A percentile compares a stretch with the other conserved stretches of the same genome.
Evolutionary conservation across 108 stramenopile genomes (phyloP).

Genomic region (Thalassiosira profunda): DNA sequence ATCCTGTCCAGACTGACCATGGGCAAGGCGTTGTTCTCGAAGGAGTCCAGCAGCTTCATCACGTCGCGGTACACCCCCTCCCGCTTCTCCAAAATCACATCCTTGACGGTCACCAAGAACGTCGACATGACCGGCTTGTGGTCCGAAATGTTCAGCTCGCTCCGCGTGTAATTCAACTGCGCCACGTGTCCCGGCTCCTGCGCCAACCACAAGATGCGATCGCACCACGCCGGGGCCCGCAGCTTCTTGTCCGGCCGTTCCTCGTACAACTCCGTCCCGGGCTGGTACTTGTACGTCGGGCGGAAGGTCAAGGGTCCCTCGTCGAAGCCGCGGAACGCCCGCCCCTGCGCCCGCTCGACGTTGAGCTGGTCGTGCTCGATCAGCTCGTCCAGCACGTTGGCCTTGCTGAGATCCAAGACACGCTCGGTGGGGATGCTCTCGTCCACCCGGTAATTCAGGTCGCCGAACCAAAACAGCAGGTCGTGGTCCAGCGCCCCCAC

Average conservation of each 20-base stretch:
- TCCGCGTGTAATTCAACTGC: conserved; percentile 83
- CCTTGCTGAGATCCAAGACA: conserved; percentile 73
- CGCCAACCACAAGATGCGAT: conserved; percentile 96
- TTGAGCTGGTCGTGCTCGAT: conserved; percentile 96
- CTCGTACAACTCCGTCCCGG: conserved; percentile 95
- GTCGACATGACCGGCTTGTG: conserved; percentile 98
- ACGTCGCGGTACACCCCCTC: conserved; percentile 86
- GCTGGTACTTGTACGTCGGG: conserved; percentile 99
- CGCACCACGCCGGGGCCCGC: conserved; percentile 99
- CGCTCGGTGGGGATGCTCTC: conserved; percentile 87
- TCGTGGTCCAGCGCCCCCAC: conserved; percentile 92
- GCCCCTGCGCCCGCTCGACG: conserved; percentile 89
- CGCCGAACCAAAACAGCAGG: conserved; percentile 97
- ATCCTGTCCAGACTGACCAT: conserved; percentile 82
- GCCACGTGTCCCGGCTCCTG: conserved; percentile 87
- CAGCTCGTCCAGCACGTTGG: conserved; percentile 67
- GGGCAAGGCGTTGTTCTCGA: conserved; percentile 89
- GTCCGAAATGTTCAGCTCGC: conserved; percentile 91
- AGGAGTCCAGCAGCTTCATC: conserved; percentile 74
- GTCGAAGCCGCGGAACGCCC: conserved; percentile 95
- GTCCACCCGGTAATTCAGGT: conserved; percentile 98
- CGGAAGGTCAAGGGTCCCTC: conserved; percentile 90
- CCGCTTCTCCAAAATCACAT: conserved; percentile 72
- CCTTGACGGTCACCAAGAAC: conserved; percentile 81
- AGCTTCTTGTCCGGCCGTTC: conserved; percentile 97